A percentile compares a stretch with the other conserved stretches of the same genome.
Conservation (phyloP, 2,329 filamentous ascomycete genomes). For the Didymella glomerata region DNA sequence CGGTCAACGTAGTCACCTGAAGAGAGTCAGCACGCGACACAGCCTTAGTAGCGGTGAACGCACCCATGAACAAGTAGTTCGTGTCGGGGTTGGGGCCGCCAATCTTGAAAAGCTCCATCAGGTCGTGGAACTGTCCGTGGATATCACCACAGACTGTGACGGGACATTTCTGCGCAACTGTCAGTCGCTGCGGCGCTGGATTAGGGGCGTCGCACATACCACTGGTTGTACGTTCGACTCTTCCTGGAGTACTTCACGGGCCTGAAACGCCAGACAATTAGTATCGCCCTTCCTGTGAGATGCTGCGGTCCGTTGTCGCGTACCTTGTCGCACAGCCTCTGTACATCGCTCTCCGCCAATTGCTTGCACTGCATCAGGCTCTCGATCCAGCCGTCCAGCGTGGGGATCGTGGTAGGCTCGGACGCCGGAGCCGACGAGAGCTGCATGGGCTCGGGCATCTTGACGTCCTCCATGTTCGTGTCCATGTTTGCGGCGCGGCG, state of each 20-base stretch:
- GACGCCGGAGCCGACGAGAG: constrained; percentile 71
- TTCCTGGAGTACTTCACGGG: constrained; percentile 93
- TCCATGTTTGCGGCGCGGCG: constrained; percentile 72
- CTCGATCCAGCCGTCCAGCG: constrained; percentile 98
- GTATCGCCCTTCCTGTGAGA: constrained; percentile 8
- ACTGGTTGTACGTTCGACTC: constrained; percentile 99
- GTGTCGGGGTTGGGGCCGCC: constrained; percentile 97
- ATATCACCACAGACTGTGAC: constrained; percentile 99
- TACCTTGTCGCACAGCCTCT: constrained; percentile 97
- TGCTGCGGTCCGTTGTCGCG: constrained; percentile 68
- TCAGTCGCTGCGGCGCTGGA: constrained; percentile 25
- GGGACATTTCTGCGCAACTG: constrained; percentile 77
- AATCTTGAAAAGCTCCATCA: constrained; percentile 99
- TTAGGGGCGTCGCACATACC: constrained; percentile 64
- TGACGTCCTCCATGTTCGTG: constrained; percentile 98
- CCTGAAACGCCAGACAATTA: constrained; percentile 61
- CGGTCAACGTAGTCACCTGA: constrained; percentile 96
- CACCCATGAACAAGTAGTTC: constrained; percentile 99
- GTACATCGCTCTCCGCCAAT: constrained; percentile 91
- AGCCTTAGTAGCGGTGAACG: constrained; percentile 7
- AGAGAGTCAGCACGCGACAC: constrained; percentile 27
- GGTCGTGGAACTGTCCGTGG: constrained; percentile 97
- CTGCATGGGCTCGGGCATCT: constrained; percentile 80
- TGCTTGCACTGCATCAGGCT: constrained; percentile 99
- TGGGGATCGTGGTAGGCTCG: constrained; percentile 90